phyloP scores from a whole-genome alignment of 768 basidiomycete genomes.

The Xerocomellus intermedius region DNA sequence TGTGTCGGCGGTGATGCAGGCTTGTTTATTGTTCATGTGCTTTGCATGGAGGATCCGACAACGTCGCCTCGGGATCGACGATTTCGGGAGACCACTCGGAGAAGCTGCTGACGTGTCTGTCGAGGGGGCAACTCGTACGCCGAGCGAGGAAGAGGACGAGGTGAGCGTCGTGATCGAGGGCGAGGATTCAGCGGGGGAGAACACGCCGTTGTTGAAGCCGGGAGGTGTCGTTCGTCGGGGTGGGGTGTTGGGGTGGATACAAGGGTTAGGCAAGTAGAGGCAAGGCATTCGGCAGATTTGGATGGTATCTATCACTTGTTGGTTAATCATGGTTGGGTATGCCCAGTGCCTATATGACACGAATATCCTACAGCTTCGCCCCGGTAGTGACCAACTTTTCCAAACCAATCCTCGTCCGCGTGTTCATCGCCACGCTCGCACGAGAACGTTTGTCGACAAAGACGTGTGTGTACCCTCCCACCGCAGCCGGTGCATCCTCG shows the following conservation, averaged over 20 bases:
- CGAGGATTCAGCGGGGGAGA: constrained; percentile 11
- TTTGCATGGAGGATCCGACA: constrained; percentile 83
- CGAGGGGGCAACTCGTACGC: not conserved
- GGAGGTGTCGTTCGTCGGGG: constrained; percentile 18
- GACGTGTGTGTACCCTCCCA: constrained; percentile 76
- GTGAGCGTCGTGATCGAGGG: constrained; percentile 25
- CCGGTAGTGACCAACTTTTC: constrained; percentile 6
- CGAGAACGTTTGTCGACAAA: constrained; percentile 65
- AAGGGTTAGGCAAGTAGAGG: constrained; percentile 15
- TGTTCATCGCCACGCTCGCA: constrained; percentile 51
- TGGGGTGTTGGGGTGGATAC: constrained; percentile 26
- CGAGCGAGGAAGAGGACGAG: constrained; percentile 7
- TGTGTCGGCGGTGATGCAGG: constrained; percentile 83
- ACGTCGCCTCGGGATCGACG: constrained; percentile 70
- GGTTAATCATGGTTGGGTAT: not conserved
- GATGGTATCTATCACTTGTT: not conserved
- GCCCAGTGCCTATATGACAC: not conserved
- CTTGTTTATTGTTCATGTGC: constrained; percentile 79
- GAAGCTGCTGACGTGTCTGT: not conserved
- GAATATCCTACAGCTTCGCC: constrained; percentile 20
- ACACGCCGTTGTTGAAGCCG: constrained; percentile 25
- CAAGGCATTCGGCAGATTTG: not conserved
- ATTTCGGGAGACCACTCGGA: constrained; percentile 70
- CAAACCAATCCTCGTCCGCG: constrained; percentile 46
- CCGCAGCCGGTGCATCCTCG: constrained; percentile 35